Conservation (phyloP, 345 rosid species). For the Pistacia integerrima region DNA sequence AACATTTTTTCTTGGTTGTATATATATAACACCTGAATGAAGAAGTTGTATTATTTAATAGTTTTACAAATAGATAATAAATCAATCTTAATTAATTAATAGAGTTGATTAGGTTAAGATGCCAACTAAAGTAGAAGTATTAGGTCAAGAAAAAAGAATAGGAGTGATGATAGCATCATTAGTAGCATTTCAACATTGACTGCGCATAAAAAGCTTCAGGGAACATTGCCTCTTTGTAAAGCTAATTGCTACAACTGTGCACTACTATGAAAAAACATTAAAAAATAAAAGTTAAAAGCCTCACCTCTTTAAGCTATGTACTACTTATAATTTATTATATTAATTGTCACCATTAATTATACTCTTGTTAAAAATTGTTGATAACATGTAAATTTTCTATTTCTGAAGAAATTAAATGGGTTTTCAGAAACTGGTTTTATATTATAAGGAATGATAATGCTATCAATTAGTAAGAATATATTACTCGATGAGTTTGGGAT, state of each 20-base stretch:
- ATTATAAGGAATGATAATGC: no score
- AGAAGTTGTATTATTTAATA: no score
- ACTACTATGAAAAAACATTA: not conserved
- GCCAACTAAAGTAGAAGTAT: not conserved
- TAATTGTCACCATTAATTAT: no score
- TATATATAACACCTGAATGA: no score
- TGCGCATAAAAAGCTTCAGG: not conserved
- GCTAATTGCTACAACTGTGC: conserved; percentile 6
- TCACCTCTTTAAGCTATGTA: not conserved
- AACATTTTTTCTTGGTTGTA: no score
- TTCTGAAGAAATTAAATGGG: no score
- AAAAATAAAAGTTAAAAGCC: not conserved
- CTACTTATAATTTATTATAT: not conserved
- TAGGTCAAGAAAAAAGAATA: not conserved
- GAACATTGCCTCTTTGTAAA: not conserved
- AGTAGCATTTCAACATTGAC: conserved; percentile 22
- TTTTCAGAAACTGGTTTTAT: no score
- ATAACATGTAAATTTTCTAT: no score
- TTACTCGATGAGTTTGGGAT: not conserved
- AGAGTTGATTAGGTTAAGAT: not conserved
- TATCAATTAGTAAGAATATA: no score
- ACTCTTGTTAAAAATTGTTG: no score
- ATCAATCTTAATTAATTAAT: not conserved
- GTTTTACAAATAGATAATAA: no score
- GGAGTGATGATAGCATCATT: conserved; percentile 30